Evolutionary conservation across 306 rosid genomes (phyloP), one percentile per base, ranked within the genome.

Genomic region (Pterocarpus macrocarpus): DNA sequence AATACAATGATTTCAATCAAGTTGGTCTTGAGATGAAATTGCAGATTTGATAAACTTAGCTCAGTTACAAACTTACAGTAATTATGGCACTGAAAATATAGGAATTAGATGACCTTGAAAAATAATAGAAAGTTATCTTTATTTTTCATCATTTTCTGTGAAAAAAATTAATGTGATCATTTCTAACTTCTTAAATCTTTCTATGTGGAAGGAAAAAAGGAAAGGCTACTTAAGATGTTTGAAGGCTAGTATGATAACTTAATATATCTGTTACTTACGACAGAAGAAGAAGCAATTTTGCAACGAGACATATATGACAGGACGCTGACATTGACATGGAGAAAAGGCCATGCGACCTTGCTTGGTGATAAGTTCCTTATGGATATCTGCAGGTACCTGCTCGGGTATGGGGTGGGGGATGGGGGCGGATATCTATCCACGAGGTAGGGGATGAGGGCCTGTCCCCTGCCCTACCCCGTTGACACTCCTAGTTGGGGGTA

Each of bases 201-300:
- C 57, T 55, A 8, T 75, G 63, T 70, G 70, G 64, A 91, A 93
- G 99, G 94, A 56, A 92, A 88, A 84, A 96, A 86, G 88, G 92
- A 90, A 77, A 90, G 98, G 86, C 57, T 93, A 73, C 87, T 91
- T 12, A 83, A 83, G 75, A 88, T 93, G 75, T 96, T 96, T n/a
- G 88, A 86, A 44, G 98, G 94, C 22, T 96, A 97, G 99, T 90
- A 98, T 76, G 99, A 96, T 70, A 93, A 96, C 58, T 97, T 85
- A 45, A 89, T 83, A 75, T 98, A 93, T 88, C 80, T 96, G 67
- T 45, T 96, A 87, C 73, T 77, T 81, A 83, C 97, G 57, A 96
- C 98, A 0, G 94, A 92, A 7, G 99, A 96, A 87, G 97, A 93
- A 30, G 89, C 85, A 43, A 84, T 96, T 90, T 91, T 96, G 69